Conservation (phyloP, 768 basidiomycete genomes). For the Auriscalpium orientale region DNA sequence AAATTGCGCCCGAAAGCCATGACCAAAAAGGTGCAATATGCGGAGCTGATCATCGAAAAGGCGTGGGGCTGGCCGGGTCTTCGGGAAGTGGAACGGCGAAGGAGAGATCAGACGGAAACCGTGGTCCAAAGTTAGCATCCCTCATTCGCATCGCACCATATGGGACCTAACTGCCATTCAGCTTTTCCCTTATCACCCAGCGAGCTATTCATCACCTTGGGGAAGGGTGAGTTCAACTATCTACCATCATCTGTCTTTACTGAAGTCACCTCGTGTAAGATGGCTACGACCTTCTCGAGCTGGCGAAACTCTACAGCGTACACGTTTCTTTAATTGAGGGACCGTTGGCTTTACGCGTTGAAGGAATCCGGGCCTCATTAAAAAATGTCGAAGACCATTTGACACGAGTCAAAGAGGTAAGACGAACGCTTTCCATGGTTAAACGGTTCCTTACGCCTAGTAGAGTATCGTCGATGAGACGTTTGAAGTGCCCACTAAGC, state of each 20-base stretch:
- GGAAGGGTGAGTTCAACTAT: slow-evolving; percentile 43
- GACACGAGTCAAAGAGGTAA: slow-evolving; percentile 40
- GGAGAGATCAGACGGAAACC: slow-evolving; percentile 43
- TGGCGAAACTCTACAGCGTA: slow-evolving; percentile 55
- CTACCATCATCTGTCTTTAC: not conserved
- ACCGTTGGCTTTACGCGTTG: slow-evolving; percentile 51
- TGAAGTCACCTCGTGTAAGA: slow-evolving; percentile 32
- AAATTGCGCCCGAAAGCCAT: slow-evolving; percentile 24
- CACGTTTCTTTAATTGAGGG: slow-evolving; percentile 49
- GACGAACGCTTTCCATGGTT: slow-evolving; percentile 8
- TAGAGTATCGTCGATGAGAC: slow-evolving; percentile 26
- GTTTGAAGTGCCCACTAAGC: slow-evolving; percentile 36
- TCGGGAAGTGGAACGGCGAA: slow-evolving; percentile 40
- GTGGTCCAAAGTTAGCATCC: slow-evolving; percentile 36
- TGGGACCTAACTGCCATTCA: slow-evolving; percentile 20
- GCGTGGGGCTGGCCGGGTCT: slow-evolving; percentile 67
- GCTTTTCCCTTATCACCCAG: slow-evolving; percentile 49
- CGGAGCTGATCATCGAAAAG: slow-evolving; percentile 50
- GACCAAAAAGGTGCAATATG: slow-evolving; percentile 32
- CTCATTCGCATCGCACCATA: not conserved
- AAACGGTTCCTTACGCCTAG: not conserved
- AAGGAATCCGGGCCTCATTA: slow-evolving; percentile 49
- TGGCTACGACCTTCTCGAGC: slow-evolving; percentile 49
- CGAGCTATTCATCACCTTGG: slow-evolving; percentile 64
- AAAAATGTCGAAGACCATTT: slow-evolving; percentile 42